Evolutionary conservation across 768 basidiomycete genomes (phyloP).

Genomic region (Scleroderma citrinum): DNA sequence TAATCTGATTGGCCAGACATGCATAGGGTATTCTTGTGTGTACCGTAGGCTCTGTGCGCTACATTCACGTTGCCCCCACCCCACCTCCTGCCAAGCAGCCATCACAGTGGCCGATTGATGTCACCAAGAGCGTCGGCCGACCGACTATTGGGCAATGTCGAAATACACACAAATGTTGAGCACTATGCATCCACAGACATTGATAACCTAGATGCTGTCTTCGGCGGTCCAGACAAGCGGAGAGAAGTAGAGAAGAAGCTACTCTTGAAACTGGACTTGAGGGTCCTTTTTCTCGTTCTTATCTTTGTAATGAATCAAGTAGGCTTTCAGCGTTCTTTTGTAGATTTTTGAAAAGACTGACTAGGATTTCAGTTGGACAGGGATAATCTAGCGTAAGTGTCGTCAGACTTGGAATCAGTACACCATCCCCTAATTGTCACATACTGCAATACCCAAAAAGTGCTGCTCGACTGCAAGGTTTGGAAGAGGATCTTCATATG

Average conservation of each 20-base stretch:
- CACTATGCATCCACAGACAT: neutral
- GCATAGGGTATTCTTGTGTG: no score
- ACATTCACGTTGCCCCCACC: no score
- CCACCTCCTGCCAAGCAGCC: no score
- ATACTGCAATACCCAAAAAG: conserved; percentile 26
- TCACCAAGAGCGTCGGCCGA: neutral
- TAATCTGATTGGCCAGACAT: no score
- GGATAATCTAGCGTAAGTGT: conserved; percentile 51
- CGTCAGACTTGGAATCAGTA: neutral
- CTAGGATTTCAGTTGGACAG: conserved; percentile 44
- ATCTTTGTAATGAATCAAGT: conserved; percentile 20
- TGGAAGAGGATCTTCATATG: conserved; percentile 56
- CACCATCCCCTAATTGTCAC: neutral
- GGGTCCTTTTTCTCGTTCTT: conserved; percentile 3
- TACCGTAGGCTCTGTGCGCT: no score
- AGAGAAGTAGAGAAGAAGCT: neutral
- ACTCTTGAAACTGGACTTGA: neutral
- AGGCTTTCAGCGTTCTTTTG: neutral
- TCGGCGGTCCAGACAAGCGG: neutral
- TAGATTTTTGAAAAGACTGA: neutral
- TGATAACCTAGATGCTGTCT: neutral
- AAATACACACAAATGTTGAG: neutral
- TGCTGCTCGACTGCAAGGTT: conserved; percentile 61
- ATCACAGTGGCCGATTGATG: no score
- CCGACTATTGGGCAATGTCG: neutral